phyloP scores from a whole-genome alignment of 495 filamentous ascomycete species.

The Annulohypoxylon maeteangense region DNA sequence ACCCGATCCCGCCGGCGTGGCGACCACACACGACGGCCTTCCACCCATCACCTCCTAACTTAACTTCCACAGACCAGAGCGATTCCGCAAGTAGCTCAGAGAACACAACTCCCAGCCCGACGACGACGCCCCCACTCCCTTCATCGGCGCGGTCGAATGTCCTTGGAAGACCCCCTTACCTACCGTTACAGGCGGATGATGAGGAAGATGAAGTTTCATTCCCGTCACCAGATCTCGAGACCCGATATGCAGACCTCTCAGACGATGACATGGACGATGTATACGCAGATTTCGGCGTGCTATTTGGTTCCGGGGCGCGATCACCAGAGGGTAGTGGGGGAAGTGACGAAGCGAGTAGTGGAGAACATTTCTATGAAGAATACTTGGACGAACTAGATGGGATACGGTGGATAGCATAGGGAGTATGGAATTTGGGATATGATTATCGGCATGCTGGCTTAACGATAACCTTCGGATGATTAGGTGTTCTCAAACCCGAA shows the following conservation, averaged over 20 bases:
- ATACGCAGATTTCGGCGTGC: slow-evolving; percentile 60
- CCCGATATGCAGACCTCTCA: slow-evolving; percentile 53
- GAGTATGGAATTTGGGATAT: not conserved
- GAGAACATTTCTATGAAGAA: slow-evolving; percentile 51
- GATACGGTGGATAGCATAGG: slow-evolving; percentile 48
- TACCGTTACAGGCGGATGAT: slow-evolving; percentile 24
- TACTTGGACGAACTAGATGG: slow-evolving; percentile 61
- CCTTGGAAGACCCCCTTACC: slow-evolving; percentile 6
- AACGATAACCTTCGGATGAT: not conserved
- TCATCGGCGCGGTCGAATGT: not conserved
- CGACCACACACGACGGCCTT: slow-evolving; percentile 38
- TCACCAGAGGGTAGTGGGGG: slow-evolving; percentile 30
- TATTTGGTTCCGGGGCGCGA: slow-evolving; percentile 51
- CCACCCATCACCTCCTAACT: slow-evolving; percentile 12
- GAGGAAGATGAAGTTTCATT: slow-evolving; percentile 53
- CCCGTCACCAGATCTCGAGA: slow-evolving; percentile 56
- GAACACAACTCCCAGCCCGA: not conserved
- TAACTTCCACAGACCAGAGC: not conserved
- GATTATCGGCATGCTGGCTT: not conserved
- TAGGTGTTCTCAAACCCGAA: slow-evolving; percentile 8
- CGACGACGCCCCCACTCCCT: not conserved
- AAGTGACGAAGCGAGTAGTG: slow-evolving; percentile 11
- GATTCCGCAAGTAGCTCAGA: not conserved
- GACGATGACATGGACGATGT: slow-evolving; percentile 56
- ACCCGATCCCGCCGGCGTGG: slow-evolving; percentile 36